Conservation (phyloP, 805 yeast genomes). For the Suhomyces pyralidae region DNA sequence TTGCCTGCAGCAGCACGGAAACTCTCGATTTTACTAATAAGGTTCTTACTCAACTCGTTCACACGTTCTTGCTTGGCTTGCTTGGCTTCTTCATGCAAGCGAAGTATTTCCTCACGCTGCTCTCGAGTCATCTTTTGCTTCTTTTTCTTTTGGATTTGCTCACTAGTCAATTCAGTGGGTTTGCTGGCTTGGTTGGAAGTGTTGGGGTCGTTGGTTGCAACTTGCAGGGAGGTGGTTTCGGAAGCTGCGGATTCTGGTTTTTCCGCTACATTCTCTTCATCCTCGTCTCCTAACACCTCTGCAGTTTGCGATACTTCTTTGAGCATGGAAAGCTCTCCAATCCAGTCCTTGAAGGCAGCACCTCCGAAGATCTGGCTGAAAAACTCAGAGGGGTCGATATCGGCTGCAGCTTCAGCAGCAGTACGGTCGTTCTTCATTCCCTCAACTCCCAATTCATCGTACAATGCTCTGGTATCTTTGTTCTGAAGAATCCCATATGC, state of each 20-base stretch:
- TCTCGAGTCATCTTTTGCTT: conserved; percentile 30
- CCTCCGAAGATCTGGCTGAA: conserved; percentile 85
- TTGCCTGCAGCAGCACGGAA: conserved; percentile 60
- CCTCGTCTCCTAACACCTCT: conserved; percentile 44
- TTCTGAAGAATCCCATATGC: conserved; percentile 84
- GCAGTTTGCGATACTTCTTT: conserved; percentile 69
- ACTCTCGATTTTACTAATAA: conserved; percentile 47
- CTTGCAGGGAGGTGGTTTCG: not conserved
- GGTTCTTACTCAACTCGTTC: conserved; percentile 46
- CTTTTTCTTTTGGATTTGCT: conserved; percentile 24
- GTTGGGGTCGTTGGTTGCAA: not conserved
- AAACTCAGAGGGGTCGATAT: conserved; percentile 76
- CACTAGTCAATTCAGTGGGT: conserved; percentile 13
- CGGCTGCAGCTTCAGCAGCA: conserved; percentile 67
- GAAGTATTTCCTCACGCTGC: conserved; percentile 48
- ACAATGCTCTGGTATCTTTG: conserved; percentile 59
- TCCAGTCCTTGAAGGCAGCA: conserved; percentile 71
- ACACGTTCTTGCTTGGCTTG: conserved; percentile 49
- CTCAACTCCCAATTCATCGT: conserved; percentile 74
- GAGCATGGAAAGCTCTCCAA: conserved; percentile 82
- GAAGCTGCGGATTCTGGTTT: conserved; percentile 8
- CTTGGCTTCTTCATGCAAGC: conserved; percentile 54
- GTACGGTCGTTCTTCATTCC: conserved; percentile 59
- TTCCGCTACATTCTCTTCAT: conserved; percentile 20
- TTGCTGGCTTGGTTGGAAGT: not conserved